Evolutionary conservation across 192 early-diverging fungal genomes (phyloP).

Genomic region (Backusella liffmaniae): DNA sequence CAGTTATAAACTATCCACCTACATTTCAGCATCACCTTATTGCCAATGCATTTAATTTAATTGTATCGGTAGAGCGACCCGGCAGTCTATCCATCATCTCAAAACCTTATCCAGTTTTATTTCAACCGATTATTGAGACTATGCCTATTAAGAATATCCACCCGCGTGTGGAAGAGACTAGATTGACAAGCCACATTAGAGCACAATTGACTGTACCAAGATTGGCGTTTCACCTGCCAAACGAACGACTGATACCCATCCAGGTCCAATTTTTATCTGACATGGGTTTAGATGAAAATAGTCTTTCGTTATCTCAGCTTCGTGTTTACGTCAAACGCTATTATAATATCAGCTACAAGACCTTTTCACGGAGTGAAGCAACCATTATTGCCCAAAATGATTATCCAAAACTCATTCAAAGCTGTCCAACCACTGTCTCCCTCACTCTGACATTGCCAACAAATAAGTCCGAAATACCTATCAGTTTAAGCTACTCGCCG

Average conservation of each 20-base stretch:
- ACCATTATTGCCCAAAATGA: neutral
- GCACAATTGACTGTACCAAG: constrained; percentile 4
- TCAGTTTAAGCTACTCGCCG: constrained; percentile 9
- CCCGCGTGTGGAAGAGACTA: neutral
- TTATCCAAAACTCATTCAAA: neutral
- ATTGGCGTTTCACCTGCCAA: constrained; percentile 1
- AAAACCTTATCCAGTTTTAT: neutral
- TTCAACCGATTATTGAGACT: constrained; percentile 15
- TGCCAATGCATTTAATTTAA: constrained; percentile 11
- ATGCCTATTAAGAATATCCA: constrained; percentile 1
- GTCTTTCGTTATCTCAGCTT: neutral
- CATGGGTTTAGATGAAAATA: neutral
- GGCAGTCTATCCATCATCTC: neutral
- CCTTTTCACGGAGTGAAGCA: constrained; percentile 21
- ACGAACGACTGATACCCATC: constrained; percentile 4
- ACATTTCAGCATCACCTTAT: constrained; percentile 23
- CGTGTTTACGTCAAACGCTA: constrained; percentile 9
- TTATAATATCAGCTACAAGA: constrained; percentile 14
- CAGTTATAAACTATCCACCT: constrained; percentile 32
- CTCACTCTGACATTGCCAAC: neutral
- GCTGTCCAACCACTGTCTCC: neutral
- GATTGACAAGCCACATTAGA: neutral
- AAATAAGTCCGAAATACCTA: neutral
- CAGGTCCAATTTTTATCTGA: neutral
- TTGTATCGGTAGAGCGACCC: constrained; percentile 13